Evolutionary conservation across 1,139 yeast species (phyloP).

Genomic region (Blastobotrys proliferans): DNA sequence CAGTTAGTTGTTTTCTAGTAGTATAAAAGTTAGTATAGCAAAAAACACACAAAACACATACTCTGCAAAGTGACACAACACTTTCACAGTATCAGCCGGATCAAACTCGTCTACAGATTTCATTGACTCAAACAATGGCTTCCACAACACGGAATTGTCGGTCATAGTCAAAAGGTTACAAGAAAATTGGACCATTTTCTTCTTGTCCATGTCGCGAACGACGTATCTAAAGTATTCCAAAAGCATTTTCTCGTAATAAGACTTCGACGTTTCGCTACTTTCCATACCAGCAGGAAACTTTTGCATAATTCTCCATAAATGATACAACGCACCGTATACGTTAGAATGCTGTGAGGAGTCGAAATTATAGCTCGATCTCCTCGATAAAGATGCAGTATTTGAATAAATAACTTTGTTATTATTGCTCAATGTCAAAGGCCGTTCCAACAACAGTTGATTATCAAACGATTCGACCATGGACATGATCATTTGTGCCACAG

Average conservation of each 20-base stretch:
- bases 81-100: background rate
- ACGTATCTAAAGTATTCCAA: background rate
- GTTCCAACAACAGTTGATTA: background rate
- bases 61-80: background rate
- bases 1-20: too few relatives aligned
- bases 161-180: background rate
- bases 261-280: background rate
- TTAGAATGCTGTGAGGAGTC: too few relatives aligned
- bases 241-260: background rate
- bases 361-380: background rate
- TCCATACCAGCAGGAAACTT: background rate
- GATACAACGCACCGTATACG: background rate
- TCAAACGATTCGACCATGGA: conserved; percentile 5
- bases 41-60: background rate
- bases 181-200: background rate
- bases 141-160: background rate
- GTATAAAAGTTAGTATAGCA: too few relatives aligned
- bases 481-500: conserved; percentile 8
- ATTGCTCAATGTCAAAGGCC: background rate
- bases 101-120: background rate
- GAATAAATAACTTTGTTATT: conserved; percentile 1
- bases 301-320: conserved; percentile 3
- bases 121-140: background rate
- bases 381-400: background rate
- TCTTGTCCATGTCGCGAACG: background rate